A percentile compares a stretch with the other conserved stretches of the same genome.
Evolutionary conservation across 2,329 filamentous ascomycete genomes (phyloP).

Genomic region (Penicillium sp.): DNA sequence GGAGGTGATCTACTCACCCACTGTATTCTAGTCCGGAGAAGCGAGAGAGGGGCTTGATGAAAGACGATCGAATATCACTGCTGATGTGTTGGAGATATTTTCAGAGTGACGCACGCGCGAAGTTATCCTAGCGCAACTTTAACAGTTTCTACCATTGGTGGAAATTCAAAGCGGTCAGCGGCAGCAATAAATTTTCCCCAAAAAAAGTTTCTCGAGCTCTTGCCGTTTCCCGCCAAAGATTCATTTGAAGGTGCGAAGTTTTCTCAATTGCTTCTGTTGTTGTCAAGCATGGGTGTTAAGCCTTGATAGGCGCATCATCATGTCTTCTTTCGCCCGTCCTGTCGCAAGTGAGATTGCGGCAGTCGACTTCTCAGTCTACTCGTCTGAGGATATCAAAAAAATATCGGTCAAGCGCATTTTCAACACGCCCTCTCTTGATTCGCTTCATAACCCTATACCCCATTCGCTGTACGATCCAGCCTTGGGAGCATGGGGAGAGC

Average conservation of each 20-base stretch:
- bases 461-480: slow-evolving; percentile 91
- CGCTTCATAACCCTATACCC: slow-evolving; percentile 79
- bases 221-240: background rate
- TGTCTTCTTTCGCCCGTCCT: slow-evolving; percentile 61
- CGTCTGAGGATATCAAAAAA: slow-evolving; percentile 74
- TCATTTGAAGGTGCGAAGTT: background rate
- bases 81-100: background rate
- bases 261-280: slow-evolving; percentile 16
- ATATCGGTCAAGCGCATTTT: slow-evolving; percentile 93
- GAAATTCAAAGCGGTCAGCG: slow-evolving; percentile 25
- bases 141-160: background rate
- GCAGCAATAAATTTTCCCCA: slow-evolving; percentile 37
- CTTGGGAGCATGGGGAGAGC: slow-evolving; percentile 82
- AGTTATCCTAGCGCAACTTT: background rate
- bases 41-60: background rate
- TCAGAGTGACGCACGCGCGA: slow-evolving; percentile 10
- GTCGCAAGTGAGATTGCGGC: slow-evolving; percentile 77
- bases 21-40: background rate
- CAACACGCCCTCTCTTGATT: slow-evolving; percentile 92
- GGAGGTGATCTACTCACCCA: slow-evolving; percentile 22
- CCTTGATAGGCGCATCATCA: slow-evolving; percentile 34
- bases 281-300: slow-evolving; percentile 28
- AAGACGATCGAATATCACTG: background rate
- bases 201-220: slow-evolving; percentile 26
- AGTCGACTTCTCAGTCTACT: slow-evolving; percentile 86